phyloP scores from a whole-genome alignment of 306 rosid genomes.

The Malus fusca region DNA sequence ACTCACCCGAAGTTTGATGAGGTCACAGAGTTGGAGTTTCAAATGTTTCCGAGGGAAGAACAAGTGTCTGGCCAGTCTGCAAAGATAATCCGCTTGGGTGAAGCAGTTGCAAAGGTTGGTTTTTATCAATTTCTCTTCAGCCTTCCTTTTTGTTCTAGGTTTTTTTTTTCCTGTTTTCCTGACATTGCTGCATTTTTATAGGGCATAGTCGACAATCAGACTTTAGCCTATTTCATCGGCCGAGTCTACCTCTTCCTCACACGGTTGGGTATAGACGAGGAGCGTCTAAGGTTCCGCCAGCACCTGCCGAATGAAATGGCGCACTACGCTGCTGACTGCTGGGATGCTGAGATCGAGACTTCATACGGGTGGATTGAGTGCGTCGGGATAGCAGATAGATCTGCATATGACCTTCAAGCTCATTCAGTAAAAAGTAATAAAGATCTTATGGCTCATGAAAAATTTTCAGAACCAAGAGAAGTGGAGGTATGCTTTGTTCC shows the following conservation, averaged over 20 bases:
- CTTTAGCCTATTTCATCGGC: slow-evolving; percentile 92
- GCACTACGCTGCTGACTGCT: slow-evolving; percentile 93
- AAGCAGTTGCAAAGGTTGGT: slow-evolving; percentile 80
- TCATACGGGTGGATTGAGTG: slow-evolving; percentile 98
- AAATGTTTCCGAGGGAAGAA: slow-evolving; percentile 85
- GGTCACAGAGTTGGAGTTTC: slow-evolving; percentile 65
- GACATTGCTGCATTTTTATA: slow-evolving; percentile 6
- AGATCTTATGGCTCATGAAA: slow-evolving; percentile 72
- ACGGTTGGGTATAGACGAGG: slow-evolving; percentile 60
- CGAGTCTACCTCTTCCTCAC: slow-evolving; percentile 92
- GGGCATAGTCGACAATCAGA: slow-evolving; percentile 82
- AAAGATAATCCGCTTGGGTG: slow-evolving; percentile 57
- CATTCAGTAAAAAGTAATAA: slow-evolving; percentile 82
- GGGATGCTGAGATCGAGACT: slow-evolving; percentile 98
- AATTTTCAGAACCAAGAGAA: slow-evolving; percentile 78
- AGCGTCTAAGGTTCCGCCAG: slow-evolving; percentile 76
- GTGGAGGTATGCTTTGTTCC: slow-evolving; percentile 56
- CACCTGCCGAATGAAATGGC: slow-evolving; percentile 99
- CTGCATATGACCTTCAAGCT: slow-evolving; percentile 88
- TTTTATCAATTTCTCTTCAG: background rate
- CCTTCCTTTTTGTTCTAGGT: no score
- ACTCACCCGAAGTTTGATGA: slow-evolving; percentile 75
- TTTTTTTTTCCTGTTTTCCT: background rate
- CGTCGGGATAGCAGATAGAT: slow-evolving; percentile 98
- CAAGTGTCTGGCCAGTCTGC: slow-evolving; percentile 79